phyloP scores from a whole-genome alignment of 768 basidiomycete genomes.

The Trametes maxima region DNA sequence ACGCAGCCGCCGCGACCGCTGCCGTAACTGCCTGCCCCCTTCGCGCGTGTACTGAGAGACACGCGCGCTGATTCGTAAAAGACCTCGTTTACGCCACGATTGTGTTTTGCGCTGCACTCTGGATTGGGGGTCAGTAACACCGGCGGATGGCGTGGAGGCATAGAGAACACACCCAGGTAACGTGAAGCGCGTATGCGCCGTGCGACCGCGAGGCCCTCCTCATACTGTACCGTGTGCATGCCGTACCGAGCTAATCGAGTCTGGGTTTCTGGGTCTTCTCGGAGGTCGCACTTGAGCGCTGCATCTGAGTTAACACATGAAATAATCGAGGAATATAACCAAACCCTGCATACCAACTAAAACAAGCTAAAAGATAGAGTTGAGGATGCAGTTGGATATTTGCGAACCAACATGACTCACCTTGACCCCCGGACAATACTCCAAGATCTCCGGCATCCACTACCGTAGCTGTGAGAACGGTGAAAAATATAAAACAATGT shows the following conservation, averaged over 20 bases:
- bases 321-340: not conserved
- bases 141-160: not conserved
- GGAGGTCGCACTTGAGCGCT: conserved; percentile 96
- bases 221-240: conserved; percentile 81
- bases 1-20: conserved; percentile 47
- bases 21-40: conserved; percentile 51
- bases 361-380: conserved; percentile 56
- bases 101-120: conserved; percentile 99
- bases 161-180: conserved; percentile 75
- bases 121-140: conserved; percentile 3
- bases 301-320: not conserved
- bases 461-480: conserved; percentile 35
- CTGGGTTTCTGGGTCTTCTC: conserved; percentile 75
- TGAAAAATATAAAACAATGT: not conserved
- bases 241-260: conserved; percentile 75
- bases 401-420: conserved; percentile 42
- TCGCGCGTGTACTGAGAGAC: conserved; percentile 73
- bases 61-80: conserved; percentile 91
- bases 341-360: conserved; percentile 72
- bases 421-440: conserved; percentile 96
- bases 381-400: conserved; percentile 11
- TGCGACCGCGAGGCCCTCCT: conserved; percentile 87
- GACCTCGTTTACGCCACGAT: conserved; percentile 91
- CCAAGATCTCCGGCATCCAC: conserved; percentile 93
- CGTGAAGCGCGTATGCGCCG: conserved; percentile 90